Evolutionary conservation across 1,284 basidiomycete genomes (phyloP), one percentile per base, ranked within the genome.

Genomic region (Melampsora larici-populina): DNA sequence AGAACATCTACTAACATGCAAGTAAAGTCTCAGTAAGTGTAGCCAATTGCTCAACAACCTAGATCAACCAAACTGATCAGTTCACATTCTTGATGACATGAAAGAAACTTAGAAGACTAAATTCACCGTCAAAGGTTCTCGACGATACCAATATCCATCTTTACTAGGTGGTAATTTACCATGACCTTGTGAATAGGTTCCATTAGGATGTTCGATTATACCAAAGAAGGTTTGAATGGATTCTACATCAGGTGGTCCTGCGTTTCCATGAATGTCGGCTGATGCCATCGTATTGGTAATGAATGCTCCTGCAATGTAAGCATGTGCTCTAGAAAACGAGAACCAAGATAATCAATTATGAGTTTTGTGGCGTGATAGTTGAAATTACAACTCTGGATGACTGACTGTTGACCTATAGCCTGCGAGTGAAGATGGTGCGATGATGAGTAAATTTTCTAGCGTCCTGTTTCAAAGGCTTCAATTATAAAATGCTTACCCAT

Each of bases 101-200:
- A 43, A 13, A 43, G 11, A 43, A 13, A 13, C 1, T 9, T 1
- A 43, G 40, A 43, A 43, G 40, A 43, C 5, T 8, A 43, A 13
- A n/a, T 17, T 21, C 29, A 58, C 55, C n/a, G 55, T 58, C n/a
- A 58, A 29, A 9, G 55, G 55, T n/a, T n/a, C n/a, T 24, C 55
- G 17, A n/a, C 55, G 55, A 58, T 58, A 58, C 55, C 55, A 58
- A 58, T 58, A 29, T 58, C 55, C 55, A 58, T 58, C 55, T 58
- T 9, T 9, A n/a, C 18, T 13, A 58, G 55, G 9, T 24, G 55
- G 55, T 58, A 58, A n/a, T 58, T 58, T 58, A 13, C 55, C 55
- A 29, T 24, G 21, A 11, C n/a, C 29, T 24, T 29, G 55, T 58
- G 55, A 58, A 29, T 24, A 58, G 55, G 55, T 58, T 58, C 55